These are phyloP conservation scores for Metschnikowia kunwiensis DNA, from an alignment of 805 yeast genomes.

Conservation along the genomic window DNA sequence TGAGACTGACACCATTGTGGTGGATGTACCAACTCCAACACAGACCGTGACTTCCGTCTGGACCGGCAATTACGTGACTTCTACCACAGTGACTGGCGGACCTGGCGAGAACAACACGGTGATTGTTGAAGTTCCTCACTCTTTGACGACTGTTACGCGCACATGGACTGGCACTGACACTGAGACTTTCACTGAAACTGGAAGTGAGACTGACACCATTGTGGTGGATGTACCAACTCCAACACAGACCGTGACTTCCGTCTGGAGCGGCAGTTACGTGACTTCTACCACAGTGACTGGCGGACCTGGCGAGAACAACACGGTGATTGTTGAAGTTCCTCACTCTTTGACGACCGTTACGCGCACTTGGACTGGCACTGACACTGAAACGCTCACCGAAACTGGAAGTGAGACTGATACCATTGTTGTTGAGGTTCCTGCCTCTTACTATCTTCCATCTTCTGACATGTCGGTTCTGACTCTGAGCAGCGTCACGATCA, in stretches of 20 bases:
- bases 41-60: slow-evolving; percentile 12
- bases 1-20: slow-evolving; percentile 6
- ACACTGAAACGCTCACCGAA: not conserved
- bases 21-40: slow-evolving; percentile 18
- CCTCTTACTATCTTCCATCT: too few species aligned
- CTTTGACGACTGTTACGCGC: not conserved
- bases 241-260: not conserved
- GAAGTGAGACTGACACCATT: not conserved
- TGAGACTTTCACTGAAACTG: not conserved
- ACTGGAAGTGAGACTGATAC: not conserved
- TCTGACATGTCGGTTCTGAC: too few species aligned
- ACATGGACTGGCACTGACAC: not conserved
- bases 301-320: not conserved
- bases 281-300: not conserved
- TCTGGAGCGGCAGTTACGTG: not conserved
- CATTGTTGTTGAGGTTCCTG: not conserved
- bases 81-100: slow-evolving; percentile 2
- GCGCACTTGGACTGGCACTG: not conserved
- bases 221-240: not conserved
- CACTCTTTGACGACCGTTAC: not conserved
- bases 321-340: not conserved
- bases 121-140: not conserved
- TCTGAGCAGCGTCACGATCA: too few species aligned
- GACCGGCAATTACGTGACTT: slow-evolving; percentile 6
- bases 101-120: slow-evolving; percentile 3